Conservation (phyloP, 1,284 basidiomycete species). For the Violaceomyces palustris region DNA sequence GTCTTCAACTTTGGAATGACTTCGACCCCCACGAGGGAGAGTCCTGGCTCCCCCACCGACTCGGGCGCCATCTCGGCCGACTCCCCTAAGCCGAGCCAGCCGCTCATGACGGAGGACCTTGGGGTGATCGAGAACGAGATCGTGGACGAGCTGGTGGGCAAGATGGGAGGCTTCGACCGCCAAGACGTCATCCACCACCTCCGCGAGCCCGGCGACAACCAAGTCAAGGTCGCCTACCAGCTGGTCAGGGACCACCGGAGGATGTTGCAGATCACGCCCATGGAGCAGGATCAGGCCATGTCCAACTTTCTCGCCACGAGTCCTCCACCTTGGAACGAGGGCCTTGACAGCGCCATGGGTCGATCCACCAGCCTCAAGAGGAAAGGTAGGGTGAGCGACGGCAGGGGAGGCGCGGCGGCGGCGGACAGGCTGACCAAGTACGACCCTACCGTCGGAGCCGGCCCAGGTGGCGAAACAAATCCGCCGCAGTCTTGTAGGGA, state of each 20-base stretch:
- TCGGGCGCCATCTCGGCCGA: constrained; percentile 16
- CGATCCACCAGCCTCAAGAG: constrained; percentile 35
- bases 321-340: constrained; percentile 58
- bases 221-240: constrained; percentile 94
- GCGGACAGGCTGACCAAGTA: constrained; percentile 6
- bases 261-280: constrained; percentile 64
- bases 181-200: constrained; percentile 82
- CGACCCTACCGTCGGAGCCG: constrained; percentile 4
- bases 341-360: constrained; percentile 48
- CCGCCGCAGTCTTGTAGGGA: not conserved
- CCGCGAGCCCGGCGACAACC: constrained; percentile 79
- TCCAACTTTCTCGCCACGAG: constrained; percentile 57
- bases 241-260: constrained; percentile 82
- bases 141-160: constrained; percentile 71
- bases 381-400: constrained; percentile 6
- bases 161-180: constrained; percentile 71
- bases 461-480: not conserved
- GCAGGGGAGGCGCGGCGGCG: not conserved
- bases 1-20: constrained; percentile 58
- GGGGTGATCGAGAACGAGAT: constrained; percentile 85
- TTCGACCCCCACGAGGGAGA: not conserved
- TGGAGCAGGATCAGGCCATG: constrained; percentile 52
- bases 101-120: constrained; percentile 55
- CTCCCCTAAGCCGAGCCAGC: constrained; percentile 11
- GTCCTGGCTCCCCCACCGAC: constrained; percentile 9